Percentiles rank a stretch among this genome's conserved stretches.
Evolutionary conservation across 805 yeast species (phyloP).

Genomic region (Debaryomyces maramus): DNA sequence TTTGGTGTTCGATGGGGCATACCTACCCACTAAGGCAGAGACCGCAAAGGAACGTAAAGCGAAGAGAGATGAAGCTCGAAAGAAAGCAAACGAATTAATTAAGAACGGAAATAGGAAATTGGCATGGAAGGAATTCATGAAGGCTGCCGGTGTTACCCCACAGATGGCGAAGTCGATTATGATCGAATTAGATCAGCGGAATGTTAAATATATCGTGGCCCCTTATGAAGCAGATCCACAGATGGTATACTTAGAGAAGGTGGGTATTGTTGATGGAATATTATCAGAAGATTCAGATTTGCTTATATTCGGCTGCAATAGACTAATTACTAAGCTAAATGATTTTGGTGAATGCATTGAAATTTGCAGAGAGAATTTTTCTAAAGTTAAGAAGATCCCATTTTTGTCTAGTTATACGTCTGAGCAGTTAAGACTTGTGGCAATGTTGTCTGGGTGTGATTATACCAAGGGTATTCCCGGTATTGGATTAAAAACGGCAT

Average conservation of each 20-base stretch:
- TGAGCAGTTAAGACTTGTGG: constrained; percentile 69
- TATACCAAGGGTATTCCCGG: constrained; percentile 84
- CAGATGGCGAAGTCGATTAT: constrained; percentile 87
- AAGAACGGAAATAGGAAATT: constrained; percentile 52
- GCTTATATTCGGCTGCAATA: constrained; percentile 79
- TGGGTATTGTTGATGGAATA: constrained; percentile 77
- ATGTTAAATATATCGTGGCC: constrained; percentile 79
- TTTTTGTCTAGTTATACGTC: constrained; percentile 51
- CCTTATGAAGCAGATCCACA: constrained; percentile 99
- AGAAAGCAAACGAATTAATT: constrained; percentile 53
- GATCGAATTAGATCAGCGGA: constrained; percentile 58
- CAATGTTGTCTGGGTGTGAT: constrained; percentile 94
- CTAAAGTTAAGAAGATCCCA: constrained; percentile 44
- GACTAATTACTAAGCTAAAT: constrained; percentile 77
- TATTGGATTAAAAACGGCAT: constrained; percentile 79
- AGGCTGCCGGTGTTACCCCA: constrained; percentile 84
- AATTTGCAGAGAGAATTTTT: constrained; percentile 58
- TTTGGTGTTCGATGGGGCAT: constrained; percentile 92
- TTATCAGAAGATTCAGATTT: constrained; percentile 94
- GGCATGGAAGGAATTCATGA: constrained; percentile 70
- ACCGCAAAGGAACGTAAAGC: constrained; percentile 67
- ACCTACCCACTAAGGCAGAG: constrained; percentile 71
- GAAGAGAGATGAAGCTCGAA: constrained; percentile 57
- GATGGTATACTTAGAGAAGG: constrained; percentile 81
- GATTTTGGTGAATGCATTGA: constrained; percentile 74